phyloP scores from a whole-genome alignment of 805 yeast genomes.

The Ascoidea tarda region DNA sequence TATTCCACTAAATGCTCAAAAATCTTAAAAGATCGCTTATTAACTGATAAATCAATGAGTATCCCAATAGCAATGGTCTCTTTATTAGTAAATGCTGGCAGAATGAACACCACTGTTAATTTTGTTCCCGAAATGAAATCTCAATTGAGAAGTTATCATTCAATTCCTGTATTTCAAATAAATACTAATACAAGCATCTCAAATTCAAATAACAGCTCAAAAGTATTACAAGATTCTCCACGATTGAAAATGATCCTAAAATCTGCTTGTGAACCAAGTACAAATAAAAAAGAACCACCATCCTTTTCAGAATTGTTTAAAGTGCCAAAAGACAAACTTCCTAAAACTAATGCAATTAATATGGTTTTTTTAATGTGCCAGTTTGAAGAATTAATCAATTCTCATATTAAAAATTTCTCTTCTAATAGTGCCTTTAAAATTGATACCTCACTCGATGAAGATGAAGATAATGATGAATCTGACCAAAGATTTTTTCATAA shows the following conservation, averaged over 20 bases:
- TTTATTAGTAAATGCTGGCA: conserved; percentile 77
- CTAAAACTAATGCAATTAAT: conserved; percentile 57
- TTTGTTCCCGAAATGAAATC: conserved; percentile 94
- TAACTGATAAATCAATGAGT: conserved; percentile 47
- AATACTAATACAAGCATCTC: conserved; percentile 26
- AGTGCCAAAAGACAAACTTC: conserved; percentile 14
- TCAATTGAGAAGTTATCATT: conserved; percentile 82
- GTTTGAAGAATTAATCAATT: conserved; percentile 37
- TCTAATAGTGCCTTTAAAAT: not conserved
- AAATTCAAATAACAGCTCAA: conserved; percentile 33
- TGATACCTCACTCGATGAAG: conserved; percentile 12
- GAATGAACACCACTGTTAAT: conserved; percentile 90
- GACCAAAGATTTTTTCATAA: too few relatives aligned
- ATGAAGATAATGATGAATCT: conserved; percentile 7
- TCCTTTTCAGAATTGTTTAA: conserved; percentile 33
- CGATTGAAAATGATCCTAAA: conserved; percentile 80
- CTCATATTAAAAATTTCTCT: conserved; percentile 17
- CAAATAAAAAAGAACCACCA: conserved; percentile 23
- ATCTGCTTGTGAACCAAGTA: conserved; percentile 65
- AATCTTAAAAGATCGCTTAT: conserved; percentile 63
- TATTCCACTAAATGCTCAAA: conserved; percentile 75
- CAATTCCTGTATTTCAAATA: conserved; percentile 80
- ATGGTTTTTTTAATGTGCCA: conserved; percentile 63
- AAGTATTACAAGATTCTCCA: conserved; percentile 90
- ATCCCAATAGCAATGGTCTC: conserved; percentile 71